phyloP scores from a whole-genome alignment of 208 protist species.

The Leishmania guyanensis region DNA sequence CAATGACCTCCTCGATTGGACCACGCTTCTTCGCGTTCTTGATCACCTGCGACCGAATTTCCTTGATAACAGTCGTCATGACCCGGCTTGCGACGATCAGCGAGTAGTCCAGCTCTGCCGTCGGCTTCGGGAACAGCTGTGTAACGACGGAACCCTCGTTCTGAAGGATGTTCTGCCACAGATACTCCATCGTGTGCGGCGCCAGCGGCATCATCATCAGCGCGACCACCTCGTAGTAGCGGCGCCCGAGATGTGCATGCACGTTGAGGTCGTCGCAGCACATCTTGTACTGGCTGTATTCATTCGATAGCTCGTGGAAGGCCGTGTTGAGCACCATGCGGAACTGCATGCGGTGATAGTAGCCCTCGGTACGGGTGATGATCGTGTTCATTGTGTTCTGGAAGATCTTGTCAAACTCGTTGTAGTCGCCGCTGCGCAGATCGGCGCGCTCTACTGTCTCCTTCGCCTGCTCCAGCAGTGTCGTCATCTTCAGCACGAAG shows the following conservation, averaged over 20 bases:
- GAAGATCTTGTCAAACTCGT: slow-evolving; percentile 94
- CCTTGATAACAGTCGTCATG: slow-evolving; percentile 84
- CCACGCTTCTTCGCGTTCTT: slow-evolving; percentile 84
- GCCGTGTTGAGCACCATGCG: slow-evolving; percentile 94
- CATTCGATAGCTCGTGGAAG: slow-evolving; percentile 95
- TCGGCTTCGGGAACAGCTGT: slow-evolving; percentile 61
- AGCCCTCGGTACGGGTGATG: slow-evolving; percentile 84
- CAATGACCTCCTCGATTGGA: slow-evolving; percentile 54
- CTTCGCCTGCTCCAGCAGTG: slow-evolving; percentile 94
- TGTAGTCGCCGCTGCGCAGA: slow-evolving; percentile 63
- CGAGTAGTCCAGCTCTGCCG: slow-evolving; percentile 74
- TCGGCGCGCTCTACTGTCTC: slow-evolving; percentile 41
- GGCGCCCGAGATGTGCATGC: slow-evolving; percentile 70
- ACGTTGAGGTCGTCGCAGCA: slow-evolving; percentile 75
- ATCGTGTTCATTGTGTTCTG: slow-evolving; percentile 92
- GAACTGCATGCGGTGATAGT: slow-evolving; percentile 95
- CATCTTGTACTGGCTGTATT: slow-evolving; percentile 94
- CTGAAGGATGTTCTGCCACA: slow-evolving; percentile 93
- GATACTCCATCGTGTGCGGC: slow-evolving; percentile 96
- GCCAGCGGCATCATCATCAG: slow-evolving; percentile 96
- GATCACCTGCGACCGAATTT: slow-evolving; percentile 82
- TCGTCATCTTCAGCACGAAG: slow-evolving; percentile 97
- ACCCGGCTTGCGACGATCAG: slow-evolving; percentile 74
- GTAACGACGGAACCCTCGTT: slow-evolving; percentile 64
- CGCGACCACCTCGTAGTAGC: slow-evolving; percentile 94